Evolutionary conservation across 805 yeast species (phyloP).

Genomic region (Metschnikowia borealis): DNA sequence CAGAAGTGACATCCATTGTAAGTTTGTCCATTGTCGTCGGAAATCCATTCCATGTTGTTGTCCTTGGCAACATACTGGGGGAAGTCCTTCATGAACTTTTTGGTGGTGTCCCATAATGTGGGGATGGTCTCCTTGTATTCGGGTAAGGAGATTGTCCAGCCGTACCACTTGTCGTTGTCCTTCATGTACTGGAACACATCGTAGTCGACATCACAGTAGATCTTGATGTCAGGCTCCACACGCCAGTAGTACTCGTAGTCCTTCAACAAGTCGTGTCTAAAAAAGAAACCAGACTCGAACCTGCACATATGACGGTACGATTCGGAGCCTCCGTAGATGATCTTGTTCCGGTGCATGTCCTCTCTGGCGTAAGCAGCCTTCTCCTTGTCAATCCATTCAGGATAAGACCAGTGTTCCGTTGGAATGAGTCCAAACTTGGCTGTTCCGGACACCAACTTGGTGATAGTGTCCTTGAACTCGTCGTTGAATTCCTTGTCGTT

Average conservation of each 20-base stretch:
- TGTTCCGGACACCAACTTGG: slow-evolving; percentile 19
- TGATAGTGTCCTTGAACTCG: slow-evolving; percentile 17
- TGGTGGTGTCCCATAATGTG: slow-evolving; percentile 21
- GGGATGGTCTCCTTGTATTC: slow-evolving; percentile 22
- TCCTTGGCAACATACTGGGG: slow-evolving; percentile 18
- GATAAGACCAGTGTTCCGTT: slow-evolving; percentile 20
- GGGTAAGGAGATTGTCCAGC: slow-evolving; percentile 22
- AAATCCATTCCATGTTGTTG: slow-evolving; percentile 57
- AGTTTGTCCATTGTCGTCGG: slow-evolving; percentile 63
- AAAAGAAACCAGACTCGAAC: slow-evolving; percentile 21
- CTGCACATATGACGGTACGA: slow-evolving; percentile 21
- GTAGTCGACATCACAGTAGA: slow-evolving; percentile 24
- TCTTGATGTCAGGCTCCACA: slow-evolving; percentile 21
- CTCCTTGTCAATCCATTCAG: slow-evolving; percentile 19
- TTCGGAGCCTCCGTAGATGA: slow-evolving; percentile 28
- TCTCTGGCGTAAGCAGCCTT: slow-evolving; percentile 26
- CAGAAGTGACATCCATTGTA: slow-evolving; percentile 86
- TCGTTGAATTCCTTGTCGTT: slow-evolving; percentile 23
- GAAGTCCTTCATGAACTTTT: slow-evolving; percentile 17
- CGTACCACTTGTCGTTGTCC: slow-evolving; percentile 21
- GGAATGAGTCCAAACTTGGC: slow-evolving; percentile 21
- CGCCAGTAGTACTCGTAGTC: slow-evolving; percentile 27
- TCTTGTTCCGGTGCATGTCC: slow-evolving; percentile 20
- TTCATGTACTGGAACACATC: slow-evolving; percentile 25
- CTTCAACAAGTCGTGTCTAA: slow-evolving; percentile 18